Evolutionary conservation across 176 grass and related monocot species (phyloP).

Genomic region (Avena atlantica): DNA sequence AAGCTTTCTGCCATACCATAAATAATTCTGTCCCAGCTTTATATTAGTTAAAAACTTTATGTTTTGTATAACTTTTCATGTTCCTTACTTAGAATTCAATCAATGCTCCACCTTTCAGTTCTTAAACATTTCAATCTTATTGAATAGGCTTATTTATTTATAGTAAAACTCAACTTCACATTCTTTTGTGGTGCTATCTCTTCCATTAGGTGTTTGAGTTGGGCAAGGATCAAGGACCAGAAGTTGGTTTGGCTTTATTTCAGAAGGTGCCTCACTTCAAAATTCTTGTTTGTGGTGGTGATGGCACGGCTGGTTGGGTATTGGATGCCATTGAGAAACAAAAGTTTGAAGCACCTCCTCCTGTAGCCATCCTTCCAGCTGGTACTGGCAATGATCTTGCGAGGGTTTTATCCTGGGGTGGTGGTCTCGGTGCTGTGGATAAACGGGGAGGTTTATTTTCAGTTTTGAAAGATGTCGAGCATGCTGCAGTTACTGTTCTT

Average conservation of each 20-base stretch:
- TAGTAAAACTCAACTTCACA: neutral
- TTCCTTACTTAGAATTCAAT: constrained; percentile 7
- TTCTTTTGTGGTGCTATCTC: constrained; percentile 22
- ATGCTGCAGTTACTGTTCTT: constrained; percentile 74
- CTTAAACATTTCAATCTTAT: constrained; percentile 4
- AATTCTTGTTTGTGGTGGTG: constrained; percentile 91
- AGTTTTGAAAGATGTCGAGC: constrained; percentile 71
- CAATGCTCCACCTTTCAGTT: constrained; percentile 1
- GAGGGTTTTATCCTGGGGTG: constrained; percentile 75
- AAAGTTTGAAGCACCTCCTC: constrained; percentile 80
- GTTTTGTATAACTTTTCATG: neutral
- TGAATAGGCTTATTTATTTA: neutral
- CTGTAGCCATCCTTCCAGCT: constrained; percentile 87
- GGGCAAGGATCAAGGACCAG: constrained; percentile 77
- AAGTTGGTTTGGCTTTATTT: constrained; percentile 75
- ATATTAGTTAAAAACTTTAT: constrained; percentile 2
- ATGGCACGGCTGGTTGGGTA: constrained; percentile 84
- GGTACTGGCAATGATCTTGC: constrained; percentile 91
- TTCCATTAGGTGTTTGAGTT: constrained; percentile 76
- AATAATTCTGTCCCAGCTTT: neutral
- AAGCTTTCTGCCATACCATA: neutral
- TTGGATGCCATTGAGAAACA: constrained; percentile 86
- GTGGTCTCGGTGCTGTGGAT: constrained; percentile 74
- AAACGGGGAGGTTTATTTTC: constrained; percentile 68
- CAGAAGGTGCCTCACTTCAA: constrained; percentile 78